Conservation (phyloP, 352 stramenopile species). For the Globisporangium nunn region DNA sequence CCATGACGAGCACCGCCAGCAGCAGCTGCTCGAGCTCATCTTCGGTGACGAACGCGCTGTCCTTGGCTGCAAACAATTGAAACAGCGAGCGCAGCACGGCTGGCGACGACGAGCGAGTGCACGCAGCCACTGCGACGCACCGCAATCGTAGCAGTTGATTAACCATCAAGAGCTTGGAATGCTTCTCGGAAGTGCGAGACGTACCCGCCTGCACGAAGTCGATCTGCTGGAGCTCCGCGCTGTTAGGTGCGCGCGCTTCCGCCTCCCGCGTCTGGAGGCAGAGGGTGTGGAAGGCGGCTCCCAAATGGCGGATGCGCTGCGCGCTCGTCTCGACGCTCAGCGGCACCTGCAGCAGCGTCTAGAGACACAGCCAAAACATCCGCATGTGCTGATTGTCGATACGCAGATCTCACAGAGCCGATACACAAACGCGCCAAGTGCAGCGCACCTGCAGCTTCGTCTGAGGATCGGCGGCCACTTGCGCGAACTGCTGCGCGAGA, state of each 20-base stretch:
- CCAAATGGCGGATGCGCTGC: conserved; percentile 19
- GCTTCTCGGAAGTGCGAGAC: not conserved
- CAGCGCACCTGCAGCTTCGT: conserved; percentile 37
- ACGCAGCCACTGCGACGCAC: conserved; percentile 40
- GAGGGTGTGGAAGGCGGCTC: conserved; percentile 40
- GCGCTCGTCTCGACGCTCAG: conserved; percentile 22
- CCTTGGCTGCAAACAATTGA: conserved; percentile 33
- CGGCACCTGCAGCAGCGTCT: conserved; percentile 42
- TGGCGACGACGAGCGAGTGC: conserved; percentile 57
- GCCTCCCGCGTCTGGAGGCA: conserved; percentile 32
- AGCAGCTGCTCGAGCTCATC: conserved; percentile 37
- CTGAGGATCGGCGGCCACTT: conserved; percentile 21
- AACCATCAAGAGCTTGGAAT: not conserved
- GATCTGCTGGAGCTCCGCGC: conserved; percentile 22
- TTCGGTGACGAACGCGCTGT: conserved; percentile 27
- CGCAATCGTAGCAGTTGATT: not conserved
- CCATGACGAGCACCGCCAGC: conserved; percentile 47
- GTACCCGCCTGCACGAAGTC: conserved; percentile 69
- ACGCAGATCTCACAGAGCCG: no score
- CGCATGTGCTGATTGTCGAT: no score
- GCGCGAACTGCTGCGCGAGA: conserved; percentile 34
- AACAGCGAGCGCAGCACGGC: conserved; percentile 48
- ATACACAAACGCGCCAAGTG: not conserved
- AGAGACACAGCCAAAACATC: not conserved
- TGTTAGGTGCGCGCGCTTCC: conserved; percentile 8